Evolutionary conservation across 352 stramenopile genomes (phyloP).

Genomic region (Phytophthora palmivora): DNA sequence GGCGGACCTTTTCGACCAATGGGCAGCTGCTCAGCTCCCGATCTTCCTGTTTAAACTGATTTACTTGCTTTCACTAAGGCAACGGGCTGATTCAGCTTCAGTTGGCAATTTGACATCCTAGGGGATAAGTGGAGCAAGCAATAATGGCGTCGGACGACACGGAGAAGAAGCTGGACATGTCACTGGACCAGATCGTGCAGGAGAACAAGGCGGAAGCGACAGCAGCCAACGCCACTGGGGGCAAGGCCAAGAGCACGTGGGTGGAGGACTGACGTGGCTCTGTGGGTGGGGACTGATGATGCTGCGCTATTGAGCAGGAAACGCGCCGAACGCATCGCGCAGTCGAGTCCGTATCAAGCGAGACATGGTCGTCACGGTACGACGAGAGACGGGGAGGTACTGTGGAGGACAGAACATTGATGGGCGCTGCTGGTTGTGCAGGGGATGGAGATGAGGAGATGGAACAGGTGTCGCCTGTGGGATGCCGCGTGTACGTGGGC

Average conservation of each 20-base stretch:
- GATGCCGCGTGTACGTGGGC: constrained; percentile 81
- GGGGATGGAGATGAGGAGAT: constrained; percentile 36
- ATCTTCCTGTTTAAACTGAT: constrained; percentile 32
- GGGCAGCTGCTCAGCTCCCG: background rate
- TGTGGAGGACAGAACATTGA: background rate
- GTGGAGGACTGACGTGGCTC: constrained; percentile 31
- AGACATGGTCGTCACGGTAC: constrained; percentile 38
- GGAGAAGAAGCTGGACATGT: constrained; percentile 81
- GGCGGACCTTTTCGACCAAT: constrained; percentile 29
- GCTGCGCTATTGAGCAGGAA: constrained; percentile 49
- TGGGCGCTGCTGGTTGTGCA: constrained; percentile 7
- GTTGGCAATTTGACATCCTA: constrained; percentile 18
- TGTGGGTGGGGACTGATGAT: constrained; percentile 26
- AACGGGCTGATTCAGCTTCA: constrained; percentile 7
- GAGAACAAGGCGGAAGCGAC: constrained; percentile 48
- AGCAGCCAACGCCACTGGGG: constrained; percentile 13
- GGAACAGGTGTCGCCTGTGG: constrained; percentile 28
- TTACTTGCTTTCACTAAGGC: constrained; percentile 22
- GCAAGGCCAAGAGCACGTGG: constrained; percentile 68
- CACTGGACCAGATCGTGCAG: constrained; percentile 68
- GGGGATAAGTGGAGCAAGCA: constrained; percentile 10
- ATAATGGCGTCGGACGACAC: constrained; percentile 46
- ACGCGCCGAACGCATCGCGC: constrained; percentile 64
- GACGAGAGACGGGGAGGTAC: background rate
- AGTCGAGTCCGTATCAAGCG: constrained; percentile 59